Percentiles rank a stretch among this genome's conserved stretches.
Conservation (phyloP, 2,329 filamentous ascomycete genomes). For the Sclerotinia trifoliorum region DNA sequence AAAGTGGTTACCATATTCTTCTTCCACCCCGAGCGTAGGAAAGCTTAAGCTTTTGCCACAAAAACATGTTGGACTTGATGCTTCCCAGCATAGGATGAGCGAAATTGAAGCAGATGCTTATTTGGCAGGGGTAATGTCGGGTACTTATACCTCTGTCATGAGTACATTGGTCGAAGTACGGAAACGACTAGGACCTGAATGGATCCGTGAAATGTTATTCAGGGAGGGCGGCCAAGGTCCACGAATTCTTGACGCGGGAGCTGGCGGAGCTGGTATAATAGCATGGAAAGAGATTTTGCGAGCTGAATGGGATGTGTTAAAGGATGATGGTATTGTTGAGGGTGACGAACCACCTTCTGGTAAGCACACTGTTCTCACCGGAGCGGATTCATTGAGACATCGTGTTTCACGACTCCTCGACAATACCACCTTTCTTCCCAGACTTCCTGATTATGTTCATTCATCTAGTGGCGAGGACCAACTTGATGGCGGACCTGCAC, state of each 20-base stretch:
- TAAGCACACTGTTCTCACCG: slow-evolving; percentile 78
- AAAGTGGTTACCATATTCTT: slow-evolving; percentile 70
- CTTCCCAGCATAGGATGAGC: slow-evolving; percentile 64
- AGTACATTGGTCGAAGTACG: slow-evolving; percentile 70
- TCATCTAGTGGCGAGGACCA: slow-evolving; percentile 58
- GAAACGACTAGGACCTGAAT: slow-evolving; percentile 67
- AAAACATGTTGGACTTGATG: slow-evolving; percentile 62
- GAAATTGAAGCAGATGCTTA: slow-evolving; percentile 75
- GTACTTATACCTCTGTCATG: slow-evolving; percentile 66
- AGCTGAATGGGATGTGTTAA: slow-evolving; percentile 77
- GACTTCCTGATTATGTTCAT: slow-evolving; percentile 82
- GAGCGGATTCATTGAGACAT: slow-evolving; percentile 70
- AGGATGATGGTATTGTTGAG: slow-evolving; percentile 47
- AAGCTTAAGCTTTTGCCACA: slow-evolving; percentile 56
- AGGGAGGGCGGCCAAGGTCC: slow-evolving; percentile 56
- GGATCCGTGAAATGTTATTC: slow-evolving; percentile 63
- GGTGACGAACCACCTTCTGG: slow-evolving; percentile 58
- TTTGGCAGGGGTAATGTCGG: slow-evolving; percentile 67
- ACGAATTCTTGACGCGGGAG: slow-evolving; percentile 71
- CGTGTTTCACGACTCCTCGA: slow-evolving; percentile 75
- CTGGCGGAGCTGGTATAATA: slow-evolving; percentile 68
- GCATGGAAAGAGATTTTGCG: slow-evolving; percentile 77
- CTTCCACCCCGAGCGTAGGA: slow-evolving; percentile 59
- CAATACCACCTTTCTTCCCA: slow-evolving; percentile 87
- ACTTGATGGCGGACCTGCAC: slow-evolving; percentile 56